Evolutionary conservation across 225 moss, liverwort and hornwort genomes (phyloP), one percentile per base, ranked within the genome.

Genomic region (Pseudoscleropodium purum): DNA sequence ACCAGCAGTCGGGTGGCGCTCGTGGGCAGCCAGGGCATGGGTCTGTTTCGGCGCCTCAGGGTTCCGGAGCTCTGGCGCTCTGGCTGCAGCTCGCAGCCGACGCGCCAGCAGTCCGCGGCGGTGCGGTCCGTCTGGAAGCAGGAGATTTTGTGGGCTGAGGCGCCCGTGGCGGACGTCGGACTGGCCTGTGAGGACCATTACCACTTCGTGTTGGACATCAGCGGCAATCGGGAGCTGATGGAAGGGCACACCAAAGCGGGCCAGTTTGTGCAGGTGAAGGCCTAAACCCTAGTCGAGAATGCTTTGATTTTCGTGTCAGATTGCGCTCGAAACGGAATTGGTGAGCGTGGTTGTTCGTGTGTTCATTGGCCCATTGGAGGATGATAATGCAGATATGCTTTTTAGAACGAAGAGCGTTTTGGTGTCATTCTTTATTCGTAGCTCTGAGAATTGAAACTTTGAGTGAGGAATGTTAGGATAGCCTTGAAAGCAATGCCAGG

Each of bases 241-340:
- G 95, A 95, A 68, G 99, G 99, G 15, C 96, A 97, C 85, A 97
- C 96, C 9, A 95, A 85, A 79, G 57, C 99, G 54, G 99, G 99
- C 82, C 99, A 99, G 92, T 99, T 97, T 74, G 98, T 99, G 11
- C 98, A 99, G 95, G 98, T 94, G 69, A 79, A 17, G 84, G 37
- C 29, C 33, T 8, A 23, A 8, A 18, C 41, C 31, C 36, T 66
- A 11, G 52, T 78, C 29, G 65, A 36, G 10, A 82, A 56, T 84
- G 25, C 70, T 49, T 74, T 27, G 30, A 15, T 30, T 91, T 56
- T 33, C 34, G 7, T 61, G 34, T 75, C 16, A 10, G 88, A 67
- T 89, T 88, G 85, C 59, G 67, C 56, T 76, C 14, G 65, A 75
- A 37, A 66, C 66, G 78, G 79, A 56, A 68, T 19, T 72, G 49